Conservation (phyloP, 345 rosid species). For the Pistacia vera region DNA sequence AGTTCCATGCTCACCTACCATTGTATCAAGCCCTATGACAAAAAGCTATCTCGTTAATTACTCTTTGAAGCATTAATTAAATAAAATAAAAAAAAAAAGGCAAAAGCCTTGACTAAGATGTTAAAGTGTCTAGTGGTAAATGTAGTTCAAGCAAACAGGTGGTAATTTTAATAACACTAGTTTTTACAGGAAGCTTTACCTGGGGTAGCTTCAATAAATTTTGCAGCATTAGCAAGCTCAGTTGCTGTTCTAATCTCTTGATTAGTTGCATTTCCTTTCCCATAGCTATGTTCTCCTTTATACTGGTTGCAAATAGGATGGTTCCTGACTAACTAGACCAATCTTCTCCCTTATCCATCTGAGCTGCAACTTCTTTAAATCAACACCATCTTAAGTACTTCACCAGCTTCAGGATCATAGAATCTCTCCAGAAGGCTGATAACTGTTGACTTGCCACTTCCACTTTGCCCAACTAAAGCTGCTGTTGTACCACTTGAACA, state of each 20-base stretch:
- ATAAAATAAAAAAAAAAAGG: neutral
- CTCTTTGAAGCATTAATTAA: neutral
- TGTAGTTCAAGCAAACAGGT: neutral
- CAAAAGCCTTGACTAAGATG: neutral
- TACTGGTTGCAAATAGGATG: conserved; percentile 50
- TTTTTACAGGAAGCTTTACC: conserved; percentile 27
- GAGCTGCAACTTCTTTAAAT: conserved; percentile 55
- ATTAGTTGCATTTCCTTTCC: conserved; percentile 58
- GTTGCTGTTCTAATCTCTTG: conserved; percentile 58
- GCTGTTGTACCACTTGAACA: conserved; percentile 57
- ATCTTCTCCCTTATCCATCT: conserved; percentile 61
- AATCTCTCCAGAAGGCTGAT: conserved; percentile 68
- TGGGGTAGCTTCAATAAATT: conserved; percentile 62
- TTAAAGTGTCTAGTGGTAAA: neutral
- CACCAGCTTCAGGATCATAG: conserved; percentile 73
- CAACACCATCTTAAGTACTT: conserved; percentile 58
- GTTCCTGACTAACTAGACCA: conserved; percentile 76
- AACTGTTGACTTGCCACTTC: conserved; percentile 79
- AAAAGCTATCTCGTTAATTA: neutral
- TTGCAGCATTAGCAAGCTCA: conserved; percentile 64
- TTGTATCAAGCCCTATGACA: conserved; percentile 67
- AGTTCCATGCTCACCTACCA: conserved; percentile 91
- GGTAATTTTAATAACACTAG: neutral
- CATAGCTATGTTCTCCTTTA: conserved; percentile 70
- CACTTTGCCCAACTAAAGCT: conserved; percentile 79